These are phyloP conservation scores for Musa itinerans DNA, from an alignment of 176 grass and related monocot genomes.

Conservation along the genomic window DNA sequence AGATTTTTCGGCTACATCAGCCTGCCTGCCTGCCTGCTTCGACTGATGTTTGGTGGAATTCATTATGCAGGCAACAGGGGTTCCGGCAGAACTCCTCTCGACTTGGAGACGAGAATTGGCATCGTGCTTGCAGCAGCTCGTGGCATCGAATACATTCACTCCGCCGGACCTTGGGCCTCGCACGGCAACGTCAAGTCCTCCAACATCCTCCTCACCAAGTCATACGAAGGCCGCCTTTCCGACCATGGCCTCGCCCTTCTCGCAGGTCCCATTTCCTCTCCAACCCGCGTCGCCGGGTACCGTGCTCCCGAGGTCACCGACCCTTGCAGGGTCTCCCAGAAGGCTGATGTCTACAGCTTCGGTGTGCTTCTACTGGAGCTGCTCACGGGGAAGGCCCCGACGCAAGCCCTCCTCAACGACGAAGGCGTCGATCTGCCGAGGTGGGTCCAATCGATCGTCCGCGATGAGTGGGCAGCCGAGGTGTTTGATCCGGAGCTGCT, in stretches of 20 bases:
- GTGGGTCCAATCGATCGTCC: constrained; percentile 64
- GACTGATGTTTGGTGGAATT: background rate
- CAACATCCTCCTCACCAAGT: constrained; percentile 1
- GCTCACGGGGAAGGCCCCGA: constrained; percentile 70
- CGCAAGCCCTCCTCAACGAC: constrained; percentile 47
- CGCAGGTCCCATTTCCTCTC: background rate
- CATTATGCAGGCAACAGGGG: background rate
- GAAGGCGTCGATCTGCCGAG: constrained; percentile 59
- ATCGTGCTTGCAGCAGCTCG: background rate
- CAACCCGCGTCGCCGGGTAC: constrained; percentile 13
- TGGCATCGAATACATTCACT: constrained; percentile 4
- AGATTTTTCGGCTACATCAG: no score
- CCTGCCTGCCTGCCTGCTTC: no score
- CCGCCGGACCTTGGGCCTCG: background rate
- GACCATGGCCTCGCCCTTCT: constrained; percentile 7
- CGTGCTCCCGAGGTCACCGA: constrained; percentile 67
- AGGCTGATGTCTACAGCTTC: constrained; percentile 78
- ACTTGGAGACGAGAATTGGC: background rate
- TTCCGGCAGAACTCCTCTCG: background rate
- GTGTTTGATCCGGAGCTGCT: constrained; percentile 52
- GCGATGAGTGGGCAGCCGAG: constrained; percentile 42
- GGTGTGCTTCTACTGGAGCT: constrained; percentile 75
- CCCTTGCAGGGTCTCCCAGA: constrained; percentile 52
- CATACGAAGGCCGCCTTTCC: background rate
- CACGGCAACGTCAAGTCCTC: constrained; percentile 6